Evolutionary conservation across 768 basidiomycete genomes (phyloP).

Genomic region (Phaeolepiota aurea): DNA sequence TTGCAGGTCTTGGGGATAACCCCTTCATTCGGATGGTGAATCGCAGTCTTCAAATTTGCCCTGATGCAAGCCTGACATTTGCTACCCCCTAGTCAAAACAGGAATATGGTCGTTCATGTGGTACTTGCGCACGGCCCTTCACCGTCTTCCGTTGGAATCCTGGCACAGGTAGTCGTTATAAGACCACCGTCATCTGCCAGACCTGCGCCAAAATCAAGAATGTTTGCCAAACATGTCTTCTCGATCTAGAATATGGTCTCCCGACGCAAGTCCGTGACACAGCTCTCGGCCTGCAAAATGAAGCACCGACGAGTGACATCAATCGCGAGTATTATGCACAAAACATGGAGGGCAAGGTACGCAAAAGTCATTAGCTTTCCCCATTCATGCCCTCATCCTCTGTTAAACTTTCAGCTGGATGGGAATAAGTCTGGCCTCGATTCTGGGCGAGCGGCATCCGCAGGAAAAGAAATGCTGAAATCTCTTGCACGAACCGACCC

Average conservation of each 20-base stretch:
- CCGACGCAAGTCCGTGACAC: constrained; percentile 98
- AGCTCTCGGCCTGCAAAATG: constrained; percentile 75
- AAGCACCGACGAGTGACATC: constrained; percentile 94
- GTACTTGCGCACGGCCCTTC: constrained; percentile 94
- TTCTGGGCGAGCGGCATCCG: constrained; percentile 56
- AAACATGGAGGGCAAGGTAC: constrained; percentile 80
- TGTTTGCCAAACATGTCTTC: constrained; percentile 94
- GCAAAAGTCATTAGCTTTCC: constrained; percentile 11
- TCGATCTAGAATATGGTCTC: constrained; percentile 93
- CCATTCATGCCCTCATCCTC: background rate
- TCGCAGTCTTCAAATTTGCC: background rate
- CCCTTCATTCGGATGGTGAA: constrained; percentile 82
- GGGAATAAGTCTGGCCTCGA: constrained; percentile 62
- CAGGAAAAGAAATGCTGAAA: constrained; percentile 96
- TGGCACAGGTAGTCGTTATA: constrained; percentile 86
- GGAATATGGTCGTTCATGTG: constrained; percentile 92
- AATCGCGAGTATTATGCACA: constrained; percentile 94
- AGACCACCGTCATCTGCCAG: constrained; percentile 95
- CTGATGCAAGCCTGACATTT: constrained; percentile 3
- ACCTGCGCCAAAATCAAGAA: constrained; percentile 96
- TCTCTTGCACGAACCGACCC: constrained; percentile 91
- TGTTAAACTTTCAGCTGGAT: constrained; percentile 42
- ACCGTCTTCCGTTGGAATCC: constrained; percentile 99
- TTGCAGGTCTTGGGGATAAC: constrained; percentile 76
- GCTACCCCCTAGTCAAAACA: constrained; percentile 75